Conservation (phyloP, 495 filamentous ascomycete genomes). For the Hypoxylon intermedium region DNA sequence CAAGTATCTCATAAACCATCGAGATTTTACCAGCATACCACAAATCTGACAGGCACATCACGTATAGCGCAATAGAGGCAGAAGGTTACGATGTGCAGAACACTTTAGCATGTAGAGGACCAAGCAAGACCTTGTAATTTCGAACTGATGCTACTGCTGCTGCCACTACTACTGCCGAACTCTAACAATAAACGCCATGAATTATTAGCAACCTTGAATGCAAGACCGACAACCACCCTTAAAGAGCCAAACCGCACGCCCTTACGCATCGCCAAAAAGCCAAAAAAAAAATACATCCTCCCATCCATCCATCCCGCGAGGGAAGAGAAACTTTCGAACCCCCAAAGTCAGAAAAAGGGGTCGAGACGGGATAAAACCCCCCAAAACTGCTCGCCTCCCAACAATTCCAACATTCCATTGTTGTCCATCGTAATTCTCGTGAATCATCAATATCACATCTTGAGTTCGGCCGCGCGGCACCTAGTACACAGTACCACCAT, state of each 20-base stretch:
- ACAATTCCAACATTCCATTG: background rate
- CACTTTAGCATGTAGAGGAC: no score
- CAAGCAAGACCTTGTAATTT: background rate
- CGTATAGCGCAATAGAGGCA: no score
- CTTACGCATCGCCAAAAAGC: no score
- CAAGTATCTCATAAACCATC: no score
- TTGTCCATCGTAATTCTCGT: background rate
- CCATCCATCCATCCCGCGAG: no score
- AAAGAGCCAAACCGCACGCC: background rate
- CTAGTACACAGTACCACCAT: slow-evolving; percentile 56
- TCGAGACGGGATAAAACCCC: no score
- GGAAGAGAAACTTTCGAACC: no score
- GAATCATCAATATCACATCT: slow-evolving; percentile 45
- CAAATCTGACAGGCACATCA: no score
- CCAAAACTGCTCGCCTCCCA: no score
- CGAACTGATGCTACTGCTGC: background rate
- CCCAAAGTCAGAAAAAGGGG: no score
- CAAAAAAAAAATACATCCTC: no score
- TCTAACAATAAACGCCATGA: background rate
- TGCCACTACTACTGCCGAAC: background rate
- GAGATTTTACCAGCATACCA: no score
- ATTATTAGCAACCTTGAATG: background rate
- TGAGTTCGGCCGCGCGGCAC: slow-evolving; percentile 60
- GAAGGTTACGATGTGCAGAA: background rate
- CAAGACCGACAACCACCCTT: background rate